Percentiles rank a stretch among this genome's conserved stretches.
Conservation (phyloP, 2,329 filamentous ascomycete species). For the Alternaria hordeiaustralica region DNA sequence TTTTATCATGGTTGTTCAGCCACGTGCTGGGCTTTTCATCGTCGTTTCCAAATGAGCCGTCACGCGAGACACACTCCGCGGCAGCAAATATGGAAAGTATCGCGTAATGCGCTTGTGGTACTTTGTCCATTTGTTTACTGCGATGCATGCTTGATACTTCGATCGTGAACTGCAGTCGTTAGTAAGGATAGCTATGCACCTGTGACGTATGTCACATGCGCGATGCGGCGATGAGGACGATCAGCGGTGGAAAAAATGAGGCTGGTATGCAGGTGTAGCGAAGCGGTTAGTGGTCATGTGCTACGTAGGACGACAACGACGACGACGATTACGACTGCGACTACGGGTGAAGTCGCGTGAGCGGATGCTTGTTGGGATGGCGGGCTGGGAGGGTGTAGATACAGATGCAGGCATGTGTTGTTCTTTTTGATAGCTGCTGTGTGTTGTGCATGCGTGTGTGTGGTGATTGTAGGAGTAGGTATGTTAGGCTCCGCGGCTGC, state of each 20-base stretch:
- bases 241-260: constrained; percentile 4
- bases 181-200: background rate
- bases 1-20: background rate
- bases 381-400: background rate
- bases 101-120: background rate
- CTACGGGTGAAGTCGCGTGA: background rate
- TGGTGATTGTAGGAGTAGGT: background rate
- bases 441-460: background rate
- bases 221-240: background rate
- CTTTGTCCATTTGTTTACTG: background rate
- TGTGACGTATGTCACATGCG: background rate
- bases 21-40: background rate
- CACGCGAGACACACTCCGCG: background rate
- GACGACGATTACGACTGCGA: background rate
- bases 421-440: background rate
- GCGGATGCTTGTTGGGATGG: background rate
- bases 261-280: constrained; percentile 8
- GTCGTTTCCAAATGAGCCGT: background rate
- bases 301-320: background rate
- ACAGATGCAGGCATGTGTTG: background rate
- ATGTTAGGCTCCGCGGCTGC: background rate
- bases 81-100: background rate
- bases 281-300: constrained; percentile 4
- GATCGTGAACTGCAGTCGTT: background rate
- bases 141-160: background rate